Base-by-base conservation (phyloP, 345 rosid genomes). In the Linum usitatissimum region DNA sequence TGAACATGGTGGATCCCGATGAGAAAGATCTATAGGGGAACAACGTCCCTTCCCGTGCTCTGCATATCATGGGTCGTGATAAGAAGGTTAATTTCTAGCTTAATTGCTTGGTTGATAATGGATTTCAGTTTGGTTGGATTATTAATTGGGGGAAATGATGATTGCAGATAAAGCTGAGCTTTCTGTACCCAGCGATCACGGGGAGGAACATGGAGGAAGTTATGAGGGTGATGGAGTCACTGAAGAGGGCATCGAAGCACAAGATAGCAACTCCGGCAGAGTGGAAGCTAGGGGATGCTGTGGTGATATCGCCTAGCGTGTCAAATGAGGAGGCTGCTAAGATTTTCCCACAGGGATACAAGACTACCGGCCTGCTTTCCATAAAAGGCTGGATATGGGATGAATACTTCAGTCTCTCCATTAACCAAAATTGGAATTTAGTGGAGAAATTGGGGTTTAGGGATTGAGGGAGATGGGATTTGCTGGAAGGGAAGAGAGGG, bases 171-270 rank as follows among this genome's bases (percentile, higher is more conserved):
- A 92, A 81, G 78, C 59, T 87, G 81, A 85, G 93, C 63, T 80
- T 92, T 55, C 82, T 89, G 18, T 87, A 84, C 61, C 96, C 93
- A 0, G 81, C 88, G 2, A 73, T 79, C 61, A 82, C 95, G 0
- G 88, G 92, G 8, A 73, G 88, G 67, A 90, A 85, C 82, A 81
- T 87, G 76, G 92, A 85, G 20, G 97, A 84, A 60, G 90, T 84
- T 55, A 18, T 82, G 67, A 81, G 97, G 66, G 97, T 76, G 30
- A 15, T 87, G 62, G 97, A 89, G 20, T 85, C 94, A 0, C 75
- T 87, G 61, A 76, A 80, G 77, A 70, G 62, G 69, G 82, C 80
- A 4, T 6, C 76, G 0, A 80, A 81, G 72, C 76, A 80, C 74
- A 87, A 78, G 77, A 69, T 92, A 0, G 86, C 95, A 0, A 92